Conservation (phyloP, 1,284 basidiomycete species). For the Puccinia hordei region DNA sequence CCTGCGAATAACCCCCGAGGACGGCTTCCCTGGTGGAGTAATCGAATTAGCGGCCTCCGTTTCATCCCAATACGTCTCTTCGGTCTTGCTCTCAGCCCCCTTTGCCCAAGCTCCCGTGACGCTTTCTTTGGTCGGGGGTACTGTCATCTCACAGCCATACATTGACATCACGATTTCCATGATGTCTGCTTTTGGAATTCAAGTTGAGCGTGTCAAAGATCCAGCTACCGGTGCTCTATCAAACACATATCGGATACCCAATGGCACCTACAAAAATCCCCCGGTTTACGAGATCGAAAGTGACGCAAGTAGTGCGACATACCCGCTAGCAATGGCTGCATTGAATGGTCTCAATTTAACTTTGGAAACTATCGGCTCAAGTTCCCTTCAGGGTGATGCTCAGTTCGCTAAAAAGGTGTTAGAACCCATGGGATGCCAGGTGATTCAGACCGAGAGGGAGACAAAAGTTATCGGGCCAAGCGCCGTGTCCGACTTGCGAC, state of each 20-base stretch:
- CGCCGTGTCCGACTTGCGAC: slow-evolving; percentile 74
- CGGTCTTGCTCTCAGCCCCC: slow-evolving; percentile 91
- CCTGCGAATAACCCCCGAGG: slow-evolving; percentile 73
- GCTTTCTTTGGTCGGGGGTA: slow-evolving; percentile 85
- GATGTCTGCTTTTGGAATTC: slow-evolving; percentile 92
- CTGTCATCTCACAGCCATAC: slow-evolving; percentile 97
- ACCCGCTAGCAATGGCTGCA: slow-evolving; percentile 93
- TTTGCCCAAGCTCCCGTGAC: slow-evolving; percentile 80
- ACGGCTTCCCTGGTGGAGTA: slow-evolving; percentile 75
- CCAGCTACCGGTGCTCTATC: slow-evolving; percentile 67
- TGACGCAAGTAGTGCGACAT: slow-evolving; percentile 93
- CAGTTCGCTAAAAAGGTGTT: slow-evolving; percentile 90
- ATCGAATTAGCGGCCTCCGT: slow-evolving; percentile 91
- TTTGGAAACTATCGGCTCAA: slow-evolving; percentile 84
- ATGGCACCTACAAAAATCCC: slow-evolving; percentile 77
- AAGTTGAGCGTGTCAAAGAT: slow-evolving; percentile 73
- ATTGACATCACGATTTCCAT: slow-evolving; percentile 99
- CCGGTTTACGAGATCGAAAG: slow-evolving; percentile 85
- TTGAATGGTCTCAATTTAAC: slow-evolving; percentile 94
- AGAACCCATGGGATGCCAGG: slow-evolving; percentile 89
- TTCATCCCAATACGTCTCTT: slow-evolving; percentile 97
- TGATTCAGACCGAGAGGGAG: slow-evolving; percentile 80
- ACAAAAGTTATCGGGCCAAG: slow-evolving; percentile 88
- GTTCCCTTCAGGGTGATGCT: slow-evolving; percentile 92
- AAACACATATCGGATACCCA: slow-evolving; percentile 86